Conservation (phyloP, 2,329 filamentous ascomycete genomes). For the Truncatella angustata region DNA sequence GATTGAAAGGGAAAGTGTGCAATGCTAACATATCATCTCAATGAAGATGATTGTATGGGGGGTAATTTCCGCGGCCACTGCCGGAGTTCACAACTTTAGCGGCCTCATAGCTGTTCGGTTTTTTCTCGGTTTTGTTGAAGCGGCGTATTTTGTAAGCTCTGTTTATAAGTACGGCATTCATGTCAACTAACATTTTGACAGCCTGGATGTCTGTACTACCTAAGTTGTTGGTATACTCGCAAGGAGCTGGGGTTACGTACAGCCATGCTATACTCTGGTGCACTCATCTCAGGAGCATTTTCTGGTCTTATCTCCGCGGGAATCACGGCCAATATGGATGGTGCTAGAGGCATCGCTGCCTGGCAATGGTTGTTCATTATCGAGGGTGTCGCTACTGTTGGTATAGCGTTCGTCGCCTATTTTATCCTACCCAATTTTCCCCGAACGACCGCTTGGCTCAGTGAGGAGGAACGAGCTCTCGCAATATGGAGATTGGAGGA, state of each 20-base stretch:
- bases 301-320: conserved; percentile 64
- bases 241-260: conserved; percentile 66
- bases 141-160: conserved; percentile 40
- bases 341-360: conserved; percentile 51
- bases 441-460: conserved; percentile 55
- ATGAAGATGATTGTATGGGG: conserved; percentile 48
- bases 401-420: conserved; percentile 54
- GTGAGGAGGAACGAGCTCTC: conserved; percentile 53
- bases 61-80: conserved; percentile 41
- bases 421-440: conserved; percentile 69
- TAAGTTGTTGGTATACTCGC: conserved; percentile 67
- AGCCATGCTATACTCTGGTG: conserved; percentile 65
- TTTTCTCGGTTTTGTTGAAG: conserved; percentile 42
- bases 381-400: conserved; percentile 64
- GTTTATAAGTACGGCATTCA: background rate
- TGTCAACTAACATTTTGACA: conserved; percentile 12
- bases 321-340: conserved; percentile 65
- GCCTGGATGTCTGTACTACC: conserved; percentile 62
- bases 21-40: background rate
- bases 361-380: conserved; percentile 71
- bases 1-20: background rate
- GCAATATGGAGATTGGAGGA: conserved; percentile 62
- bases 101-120: conserved; percentile 40
- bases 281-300: conserved; percentile 69
- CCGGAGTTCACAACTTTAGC: conserved; percentile 31